Base-by-base conservation (phyloP, 768 basidiomycete genomes). In the Leccinum ochraceum region DNA sequence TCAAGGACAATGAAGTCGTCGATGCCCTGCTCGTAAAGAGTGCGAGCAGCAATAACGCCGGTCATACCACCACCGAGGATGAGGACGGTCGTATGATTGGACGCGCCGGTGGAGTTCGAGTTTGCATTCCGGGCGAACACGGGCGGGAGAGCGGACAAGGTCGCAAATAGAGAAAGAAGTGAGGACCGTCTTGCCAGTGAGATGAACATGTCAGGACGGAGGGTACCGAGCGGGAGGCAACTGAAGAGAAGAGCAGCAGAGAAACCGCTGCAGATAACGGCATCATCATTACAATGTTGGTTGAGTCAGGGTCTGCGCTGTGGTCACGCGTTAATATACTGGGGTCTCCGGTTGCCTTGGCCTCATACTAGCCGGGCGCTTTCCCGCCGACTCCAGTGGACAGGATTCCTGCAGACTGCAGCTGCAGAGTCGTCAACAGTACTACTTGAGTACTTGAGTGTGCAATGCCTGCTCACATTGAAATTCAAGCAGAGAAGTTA, bases 41-140 rank as follows among this genome's bases (percentile, higher is more conserved):
- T 82, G 30, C 82, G 80, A 14, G 88, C 88, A 6, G 87, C 86
- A 34, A 86, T 84, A 37, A 88, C 74, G 13, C 88, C 87, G 4
- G 88, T 74, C 36, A 89, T 80, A 8, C 88, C 87, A 20, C 86
- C 88, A 2, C 88, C 87, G 14, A 88, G 78, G 56, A 89, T 83
- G 46, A 88, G 78, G 3, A 86, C 80, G 17, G 67, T 76, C 6
- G 69, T 66, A 22, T 67, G 57, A 9, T 60, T 72, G 11, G 62
- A 22, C 6, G 46, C 20, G 22, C 42, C n/a, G 10, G 42, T 44
- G 17, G 42, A 44, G 48, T 24, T 52, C n/a, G 36, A 39, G 20
- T 57, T 53, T 4, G 48, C 39, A 54, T 63, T 34, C 24, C 61
- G 53, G 16, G 66, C 58, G 20, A 48, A 48, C 4, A 57, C 56